phyloP scores from a whole-genome alignment of 2,329 filamentous ascomycete genomes.

The Cryphonectria radicalis region DNA sequence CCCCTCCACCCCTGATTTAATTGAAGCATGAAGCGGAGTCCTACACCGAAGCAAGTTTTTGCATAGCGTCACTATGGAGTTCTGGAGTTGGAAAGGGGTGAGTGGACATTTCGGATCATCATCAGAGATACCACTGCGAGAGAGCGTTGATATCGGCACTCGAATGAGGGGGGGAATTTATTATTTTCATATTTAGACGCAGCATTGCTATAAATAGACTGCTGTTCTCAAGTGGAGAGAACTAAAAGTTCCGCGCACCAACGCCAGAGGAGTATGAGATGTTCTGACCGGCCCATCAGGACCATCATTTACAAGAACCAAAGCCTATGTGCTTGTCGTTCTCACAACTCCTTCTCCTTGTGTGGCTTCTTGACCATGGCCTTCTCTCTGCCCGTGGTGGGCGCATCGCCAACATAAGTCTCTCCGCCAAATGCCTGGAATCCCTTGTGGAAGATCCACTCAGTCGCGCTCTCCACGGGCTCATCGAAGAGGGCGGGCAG shows the following conservation, averaged over 20 bases:
- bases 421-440: slow-evolving; percentile 74
- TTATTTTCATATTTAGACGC: neutral
- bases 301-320: slow-evolving; percentile 7
- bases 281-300: slow-evolving; percentile 2
- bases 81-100: slow-evolving; percentile 7
- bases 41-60: neutral
- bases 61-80: slow-evolving; percentile 18
- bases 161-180: neutral
- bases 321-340: slow-evolving; percentile 7
- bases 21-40: slow-evolving; percentile 51
- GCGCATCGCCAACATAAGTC: slow-evolving; percentile 58
- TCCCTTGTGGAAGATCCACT: slow-evolving; percentile 85
- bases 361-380: slow-evolving; percentile 45
- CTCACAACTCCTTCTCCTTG: slow-evolving; percentile 52
- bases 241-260: neutral
- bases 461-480: slow-evolving; percentile 88
- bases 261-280: slow-evolving; percentile 9
- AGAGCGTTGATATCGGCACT: neutral
- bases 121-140: neutral
- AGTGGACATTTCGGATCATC: slow-evolving; percentile 1
- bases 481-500: slow-evolving; percentile 86
- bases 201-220: neutral
- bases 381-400: slow-evolving; percentile 57
- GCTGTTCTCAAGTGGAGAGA: neutral
- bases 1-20: slow-evolving; percentile 70